Percentiles rank a stretch among this genome's conserved stretches.
phyloP scores from a whole-genome alignment of 371 early-diverging fungal genomes.

The Mortierella sp. region DNA sequence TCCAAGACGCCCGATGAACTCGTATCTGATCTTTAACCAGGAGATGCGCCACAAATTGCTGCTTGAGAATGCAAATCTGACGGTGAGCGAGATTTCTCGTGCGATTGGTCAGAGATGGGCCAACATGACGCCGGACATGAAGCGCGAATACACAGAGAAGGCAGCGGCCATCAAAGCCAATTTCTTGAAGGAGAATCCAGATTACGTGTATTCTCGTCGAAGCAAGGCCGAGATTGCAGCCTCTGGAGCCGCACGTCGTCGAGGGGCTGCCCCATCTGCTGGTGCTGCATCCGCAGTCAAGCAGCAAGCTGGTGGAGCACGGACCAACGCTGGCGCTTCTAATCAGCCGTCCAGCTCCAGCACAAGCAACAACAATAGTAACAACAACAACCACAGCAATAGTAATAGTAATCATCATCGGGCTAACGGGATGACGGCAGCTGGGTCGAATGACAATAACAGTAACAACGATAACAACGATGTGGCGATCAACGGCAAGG shows the following conservation, averaged over 20 bases:
- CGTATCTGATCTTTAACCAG: constrained; percentile 71
- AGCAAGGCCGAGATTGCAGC: constrained; percentile 71
- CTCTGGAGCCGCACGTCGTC: constrained; percentile 56
- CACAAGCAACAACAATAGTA: constrained; percentile 4
- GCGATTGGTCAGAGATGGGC: constrained; percentile 69
- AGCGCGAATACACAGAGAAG: constrained; percentile 44
- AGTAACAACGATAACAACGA: constrained; percentile 13
- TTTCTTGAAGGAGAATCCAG: constrained; percentile 68
- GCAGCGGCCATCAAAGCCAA: constrained; percentile 64
- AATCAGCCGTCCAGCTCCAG: neutral
- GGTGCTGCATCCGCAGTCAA: neutral
- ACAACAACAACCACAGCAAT: neutral
- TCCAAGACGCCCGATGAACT: constrained; percentile 74
- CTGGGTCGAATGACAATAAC: no score
- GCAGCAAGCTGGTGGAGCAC: neutral
- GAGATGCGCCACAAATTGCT: constrained; percentile 71
- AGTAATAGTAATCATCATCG: no score
- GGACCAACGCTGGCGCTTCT: neutral
- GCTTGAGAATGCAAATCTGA: constrained; percentile 63
- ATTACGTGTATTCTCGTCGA: constrained; percentile 71
- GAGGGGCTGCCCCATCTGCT: constrained; percentile 3
- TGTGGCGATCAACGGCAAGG: constrained; percentile 49
- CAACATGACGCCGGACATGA: constrained; percentile 49
- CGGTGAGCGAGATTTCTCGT: constrained; percentile 70
- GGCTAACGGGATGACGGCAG: no score